Conservation (phyloP, 768 basidiomycete genomes). For the Gymnopilus junonius region DNA sequence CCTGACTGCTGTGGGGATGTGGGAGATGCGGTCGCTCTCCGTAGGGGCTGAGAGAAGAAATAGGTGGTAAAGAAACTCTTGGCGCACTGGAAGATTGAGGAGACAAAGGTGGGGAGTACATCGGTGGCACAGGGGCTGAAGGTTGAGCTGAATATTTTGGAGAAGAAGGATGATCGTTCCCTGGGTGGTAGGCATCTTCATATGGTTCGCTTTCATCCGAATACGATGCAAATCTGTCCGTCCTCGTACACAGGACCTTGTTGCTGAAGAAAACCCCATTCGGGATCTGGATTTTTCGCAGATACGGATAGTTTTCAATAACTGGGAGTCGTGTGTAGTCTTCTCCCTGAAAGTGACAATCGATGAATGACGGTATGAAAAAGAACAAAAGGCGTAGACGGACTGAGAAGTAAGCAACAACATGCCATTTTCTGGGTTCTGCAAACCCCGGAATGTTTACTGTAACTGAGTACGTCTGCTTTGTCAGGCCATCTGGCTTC, state of each 20-base stretch:
- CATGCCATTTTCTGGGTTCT: slow-evolving; percentile 77
- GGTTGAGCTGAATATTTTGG: slow-evolving; percentile 16
- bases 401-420: slow-evolving; percentile 83
- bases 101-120: slow-evolving; percentile 16
- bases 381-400: slow-evolving; percentile 23
- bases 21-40: slow-evolving; percentile 27
- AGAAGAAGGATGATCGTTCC: slow-evolving; percentile 22
- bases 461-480: slow-evolving; percentile 83
- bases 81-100: slow-evolving; percentile 13
- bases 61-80: slow-evolving; percentile 30
- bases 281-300: slow-evolving; percentile 69
- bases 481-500: slow-evolving; percentile 81
- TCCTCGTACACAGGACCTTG: slow-evolving; percentile 50
- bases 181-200: slow-evolving; percentile 32
- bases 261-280: slow-evolving; percentile 75
- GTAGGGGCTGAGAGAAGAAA: slow-evolving; percentile 25
- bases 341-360: slow-evolving; percentile 49
- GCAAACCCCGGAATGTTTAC: slow-evolving; percentile 65
- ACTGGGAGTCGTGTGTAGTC: slow-evolving; percentile 75
- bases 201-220: slow-evolving; percentile 49
- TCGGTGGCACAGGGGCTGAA: slow-evolving; percentile 16
- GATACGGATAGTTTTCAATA: slow-evolving; percentile 75
- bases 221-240: slow-evolving; percentile 48
- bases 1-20: slow-evolving; percentile 23
- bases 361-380: not conserved